Evolutionary conservation across 2,329 filamentous ascomycete species (phyloP).

Genomic region (Penicillium sp.): DNA sequence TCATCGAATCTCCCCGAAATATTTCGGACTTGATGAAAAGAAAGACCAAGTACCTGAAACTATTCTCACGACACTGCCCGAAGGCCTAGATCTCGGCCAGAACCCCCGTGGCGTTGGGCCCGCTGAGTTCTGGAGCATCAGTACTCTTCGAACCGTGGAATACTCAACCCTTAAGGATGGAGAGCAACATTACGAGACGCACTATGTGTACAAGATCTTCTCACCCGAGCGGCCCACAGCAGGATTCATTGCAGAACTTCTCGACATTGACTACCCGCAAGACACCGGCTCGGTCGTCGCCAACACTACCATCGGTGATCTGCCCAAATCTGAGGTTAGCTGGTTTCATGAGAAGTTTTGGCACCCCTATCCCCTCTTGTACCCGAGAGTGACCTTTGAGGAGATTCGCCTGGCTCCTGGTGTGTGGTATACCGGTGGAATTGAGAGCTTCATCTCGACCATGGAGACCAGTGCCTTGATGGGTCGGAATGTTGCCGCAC

Average conservation of each 20-base stretch:
- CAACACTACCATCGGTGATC: constrained; percentile 38
- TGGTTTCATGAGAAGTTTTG: constrained; percentile 81
- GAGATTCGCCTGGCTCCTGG: constrained; percentile 65
- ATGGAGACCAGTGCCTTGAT: constrained; percentile 97
- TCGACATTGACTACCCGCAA: constrained; percentile 47
- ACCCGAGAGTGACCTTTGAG: constrained; percentile 86
- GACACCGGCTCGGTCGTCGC: constrained; percentile 9
- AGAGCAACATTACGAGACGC: constrained; percentile 33
- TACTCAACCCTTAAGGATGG: constrained; percentile 55
- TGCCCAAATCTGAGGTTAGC: constrained; percentile 57
- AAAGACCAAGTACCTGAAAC: constrained; percentile 64
- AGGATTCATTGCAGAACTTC: constrained; percentile 53
- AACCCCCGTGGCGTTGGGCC: constrained; percentile 64
- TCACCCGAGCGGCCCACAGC: constrained; percentile 56
- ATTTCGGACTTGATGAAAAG: constrained; percentile 67
- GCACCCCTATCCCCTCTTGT: constrained; percentile 81
- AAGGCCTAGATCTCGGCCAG: constrained; percentile 49
- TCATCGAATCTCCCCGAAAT: constrained; percentile 68
- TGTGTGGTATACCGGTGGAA: constrained; percentile 65
- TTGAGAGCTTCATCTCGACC: constrained; percentile 92
- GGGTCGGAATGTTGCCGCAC: constrained; percentile 66
- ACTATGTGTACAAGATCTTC: constrained; percentile 71
- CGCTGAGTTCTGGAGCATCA: constrained; percentile 84
- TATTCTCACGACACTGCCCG: constrained; percentile 79
- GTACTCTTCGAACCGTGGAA: constrained; percentile 65